Conservation (phyloP, 1,284 basidiomycete genomes). For the Microbotryum intermedium region DNA sequence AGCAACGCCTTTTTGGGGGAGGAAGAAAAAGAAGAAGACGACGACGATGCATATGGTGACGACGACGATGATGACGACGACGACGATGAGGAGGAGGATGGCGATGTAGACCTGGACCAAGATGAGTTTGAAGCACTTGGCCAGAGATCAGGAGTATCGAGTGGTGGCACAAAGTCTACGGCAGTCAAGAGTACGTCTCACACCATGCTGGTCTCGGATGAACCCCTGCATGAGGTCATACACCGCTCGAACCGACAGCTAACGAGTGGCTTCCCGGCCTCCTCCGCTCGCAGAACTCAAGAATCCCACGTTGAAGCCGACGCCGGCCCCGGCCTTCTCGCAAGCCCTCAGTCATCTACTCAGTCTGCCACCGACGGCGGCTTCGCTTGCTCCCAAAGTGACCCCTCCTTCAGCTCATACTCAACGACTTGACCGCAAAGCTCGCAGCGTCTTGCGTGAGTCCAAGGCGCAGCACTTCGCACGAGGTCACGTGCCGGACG, state of each 20-base stretch:
- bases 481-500: slow-evolving; percentile 35
- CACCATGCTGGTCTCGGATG: neutral
- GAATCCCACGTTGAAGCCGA: slow-evolving; percentile 28
- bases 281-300: slow-evolving; percentile 17
- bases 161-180: no score
- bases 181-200: slow-evolving; percentile 26
- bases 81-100: slow-evolving; percentile 8
- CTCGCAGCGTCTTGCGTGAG: slow-evolving; percentile 28
- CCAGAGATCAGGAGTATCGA: slow-evolving; percentile 17
- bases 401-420: slow-evolving; percentile 23
- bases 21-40: slow-evolving; percentile 6
- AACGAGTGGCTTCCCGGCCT: neutral
- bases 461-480: slow-evolving; percentile 33
- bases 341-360: slow-evolving; percentile 27
- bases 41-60: slow-evolving; percentile 6
- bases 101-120: slow-evolving; percentile 24
- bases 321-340: slow-evolving; percentile 21
- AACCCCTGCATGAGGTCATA: neutral
- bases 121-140: slow-evolving; percentile 27
- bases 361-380: slow-evolving; percentile 20
- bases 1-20: slow-evolving; percentile 3
- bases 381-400: slow-evolving; percentile 18
- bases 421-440: slow-evolving; percentile 27
- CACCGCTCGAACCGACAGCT: neutral
- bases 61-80: slow-evolving; percentile 19